A percentile compares a stretch with the other conserved stretches of the same genome.
phyloP scores from a whole-genome alignment of 2,329 filamentous ascomycete species.

The Cladosporium sp. region DNA sequence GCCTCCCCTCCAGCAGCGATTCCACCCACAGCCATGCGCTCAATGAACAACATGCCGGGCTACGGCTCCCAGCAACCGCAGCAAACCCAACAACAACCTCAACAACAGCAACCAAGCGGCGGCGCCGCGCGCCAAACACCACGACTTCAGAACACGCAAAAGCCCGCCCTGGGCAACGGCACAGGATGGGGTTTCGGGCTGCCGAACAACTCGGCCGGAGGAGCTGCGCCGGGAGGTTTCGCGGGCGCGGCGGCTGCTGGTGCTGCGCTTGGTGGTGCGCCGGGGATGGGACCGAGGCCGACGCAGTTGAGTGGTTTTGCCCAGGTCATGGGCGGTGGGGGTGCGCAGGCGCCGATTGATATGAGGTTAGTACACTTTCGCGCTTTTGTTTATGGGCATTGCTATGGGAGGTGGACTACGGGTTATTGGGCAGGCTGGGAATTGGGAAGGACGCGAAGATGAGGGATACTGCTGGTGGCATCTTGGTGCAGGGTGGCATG shows the following conservation, averaged over 20 bases:
- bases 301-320: conserved; percentile 31
- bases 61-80: conserved; percentile 39
- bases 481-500: not conserved
- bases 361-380: conserved; percentile 32
- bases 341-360: conserved; percentile 30
- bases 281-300: conserved; percentile 20
- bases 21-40: conserved; percentile 37
- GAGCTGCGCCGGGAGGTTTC: conserved; percentile 19
- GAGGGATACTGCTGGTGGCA: not conserved
- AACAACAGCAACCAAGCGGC: conserved; percentile 1
- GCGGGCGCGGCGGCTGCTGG: conserved; percentile 14
- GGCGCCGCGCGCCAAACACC: conserved; percentile 22
- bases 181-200: conserved; percentile 56
- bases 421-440: not conserved
- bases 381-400: not conserved
- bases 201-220: conserved; percentile 41
- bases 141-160: conserved; percentile 30
- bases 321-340: conserved; percentile 32
- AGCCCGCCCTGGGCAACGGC: conserved; percentile 43
- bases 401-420: not conserved
- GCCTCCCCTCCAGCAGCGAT: not conserved
- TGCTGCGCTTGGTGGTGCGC: conserved; percentile 9
- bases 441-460: not conserved
- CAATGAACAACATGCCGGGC: conserved; percentile 47
- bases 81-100: conserved; percentile 14